Conservation (phyloP, 2,329 filamentous ascomycete genomes). For the Fusarium torreyae region DNA sequence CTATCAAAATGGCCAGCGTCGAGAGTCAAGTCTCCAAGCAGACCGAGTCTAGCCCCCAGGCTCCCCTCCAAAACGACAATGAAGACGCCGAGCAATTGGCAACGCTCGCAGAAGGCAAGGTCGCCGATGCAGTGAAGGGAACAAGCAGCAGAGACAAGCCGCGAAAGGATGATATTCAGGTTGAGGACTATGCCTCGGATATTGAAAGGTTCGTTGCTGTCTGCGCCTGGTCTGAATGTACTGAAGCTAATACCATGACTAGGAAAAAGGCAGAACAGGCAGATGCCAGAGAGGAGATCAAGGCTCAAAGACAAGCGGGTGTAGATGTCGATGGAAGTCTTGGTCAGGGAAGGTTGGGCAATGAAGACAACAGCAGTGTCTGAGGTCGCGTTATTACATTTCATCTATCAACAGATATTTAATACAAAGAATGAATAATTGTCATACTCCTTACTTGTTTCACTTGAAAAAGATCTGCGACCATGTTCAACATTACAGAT, state of each 20-base stretch:
- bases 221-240: too few relatives aligned
- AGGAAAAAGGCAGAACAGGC: conserved; percentile 45
- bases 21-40: conserved; percentile 29
- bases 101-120: conserved; percentile 43
- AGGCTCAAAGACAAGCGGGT: conserved; percentile 37
- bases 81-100: conserved; percentile 43
- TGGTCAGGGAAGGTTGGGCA: conserved; percentile 31
- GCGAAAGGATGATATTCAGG: conserved; percentile 35
- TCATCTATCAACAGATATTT: not conserved
- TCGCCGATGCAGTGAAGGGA: conserved; percentile 40
- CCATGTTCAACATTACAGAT: not conserved
- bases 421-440: not conserved
- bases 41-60: not conserved
- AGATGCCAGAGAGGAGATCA: conserved; percentile 38
- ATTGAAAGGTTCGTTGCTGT: conserved; percentile 33
- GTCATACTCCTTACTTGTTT: not conserved
- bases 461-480: not conserved
- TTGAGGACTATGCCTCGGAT: conserved; percentile 41
- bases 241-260: conserved; percentile 1
- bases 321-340: conserved; percentile 40
- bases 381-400: not conserved
- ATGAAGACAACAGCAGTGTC: conserved; percentile 35
- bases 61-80: conserved; percentile 39
- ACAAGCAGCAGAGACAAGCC: conserved; percentile 35
- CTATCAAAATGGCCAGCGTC: conserved; percentile 22